These are phyloP conservation scores for Aspergillus pseudoterreus DNA, from an alignment of 2,329 filamentous ascomycete genomes.

Conservation along the genomic window DNA sequence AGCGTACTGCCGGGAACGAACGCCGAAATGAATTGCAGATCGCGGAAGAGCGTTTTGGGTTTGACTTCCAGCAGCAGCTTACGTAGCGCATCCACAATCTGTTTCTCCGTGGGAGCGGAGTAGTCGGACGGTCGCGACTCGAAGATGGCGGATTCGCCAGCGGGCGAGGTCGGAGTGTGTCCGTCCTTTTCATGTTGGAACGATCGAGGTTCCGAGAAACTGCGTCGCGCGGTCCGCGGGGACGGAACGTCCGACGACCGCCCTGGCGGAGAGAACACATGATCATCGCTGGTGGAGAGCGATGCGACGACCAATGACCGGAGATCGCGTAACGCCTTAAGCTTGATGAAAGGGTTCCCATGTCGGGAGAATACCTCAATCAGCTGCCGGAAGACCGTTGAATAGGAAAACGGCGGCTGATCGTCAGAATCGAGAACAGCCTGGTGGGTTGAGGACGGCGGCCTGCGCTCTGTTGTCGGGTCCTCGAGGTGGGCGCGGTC, in stretches of 20 bases:
- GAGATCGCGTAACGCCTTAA: slow-evolving; percentile 77
- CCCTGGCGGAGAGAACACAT: slow-evolving; percentile 2
- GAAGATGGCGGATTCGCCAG: slow-evolving; percentile 28
- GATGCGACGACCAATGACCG: slow-evolving; percentile 78
- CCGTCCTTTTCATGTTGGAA: slow-evolving; percentile 11
- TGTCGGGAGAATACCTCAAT: slow-evolving; percentile 85
- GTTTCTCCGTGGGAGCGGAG: slow-evolving; percentile 56
- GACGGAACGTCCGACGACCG: slow-evolving; percentile 7
- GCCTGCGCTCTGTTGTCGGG: slow-evolving; percentile 1
- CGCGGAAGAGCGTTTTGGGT: slow-evolving; percentile 77
- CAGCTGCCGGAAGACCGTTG: slow-evolving; percentile 72
- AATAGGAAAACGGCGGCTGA: slow-evolving; percentile 65
- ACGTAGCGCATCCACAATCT: slow-evolving; percentile 63
- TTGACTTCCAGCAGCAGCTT: slow-evolving; percentile 66
- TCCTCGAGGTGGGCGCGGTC: slow-evolving; percentile 17
- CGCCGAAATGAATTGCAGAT: slow-evolving; percentile 68
- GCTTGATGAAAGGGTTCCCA: slow-evolving; percentile 80
- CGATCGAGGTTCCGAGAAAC: slow-evolving; percentile 27
- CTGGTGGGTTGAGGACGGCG: not conserved
- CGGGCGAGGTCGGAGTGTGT: slow-evolving; percentile 20
- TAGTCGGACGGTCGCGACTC: slow-evolving; percentile 41
- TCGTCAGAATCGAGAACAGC: slow-evolving; percentile 14
- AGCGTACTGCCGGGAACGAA: slow-evolving; percentile 57
- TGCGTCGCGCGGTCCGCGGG: slow-evolving; percentile 24
- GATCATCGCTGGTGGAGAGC: slow-evolving; percentile 50